Evolutionary conservation across 2,329 filamentous ascomycete species (phyloP), one percentile per base, ranked within the genome.

Genomic region (Ascochyta lentis): DNA sequence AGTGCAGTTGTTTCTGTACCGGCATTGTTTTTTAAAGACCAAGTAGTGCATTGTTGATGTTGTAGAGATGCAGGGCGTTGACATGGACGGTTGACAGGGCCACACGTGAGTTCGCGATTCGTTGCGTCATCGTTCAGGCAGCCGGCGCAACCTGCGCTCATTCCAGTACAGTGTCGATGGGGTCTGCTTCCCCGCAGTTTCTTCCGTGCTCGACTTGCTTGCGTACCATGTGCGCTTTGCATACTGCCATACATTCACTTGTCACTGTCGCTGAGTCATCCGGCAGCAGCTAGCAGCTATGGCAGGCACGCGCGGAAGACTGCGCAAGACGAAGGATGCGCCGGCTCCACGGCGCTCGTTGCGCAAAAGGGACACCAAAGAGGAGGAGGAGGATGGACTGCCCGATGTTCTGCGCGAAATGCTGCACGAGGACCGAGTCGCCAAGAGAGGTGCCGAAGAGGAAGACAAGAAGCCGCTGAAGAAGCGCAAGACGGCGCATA

Each of bases 391-490:
- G 22, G 63, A 60, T 4, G 71, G 42, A 19, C 42, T 81, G 10
- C 78, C 78, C 12, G 73, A 76, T 47, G 72, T 81, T 2, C 81
- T 79, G 59, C 74, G 72, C 41, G 79, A 81, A 37, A 76, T 82
- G 77, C 67, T 82, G 24, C 68, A 70, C 31, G 79, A 81, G 48
- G 74, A 76, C 43, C 61, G 72, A 19, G 47, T 46, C 5, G 70
- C 76, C 35, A 59, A 69, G 15, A 59, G 67, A 44, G 64, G 69
- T 37, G 63, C 59, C 15, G 54, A 61, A 13, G 66, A 73, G 26
- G 67, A 73, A 26, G 66, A 69, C 48, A 64, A 73, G n/a, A 64
- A 61, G 27, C 78, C 76, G 27, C 56, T 75, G 48, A 80, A 79
- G 66, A 75, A 69, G 57, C 69, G 66, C 46, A 72, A 65, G 62